Evolutionary conservation across 1,284 basidiomycete genomes (phyloP).

Genomic region (Somion occarium): DNA sequence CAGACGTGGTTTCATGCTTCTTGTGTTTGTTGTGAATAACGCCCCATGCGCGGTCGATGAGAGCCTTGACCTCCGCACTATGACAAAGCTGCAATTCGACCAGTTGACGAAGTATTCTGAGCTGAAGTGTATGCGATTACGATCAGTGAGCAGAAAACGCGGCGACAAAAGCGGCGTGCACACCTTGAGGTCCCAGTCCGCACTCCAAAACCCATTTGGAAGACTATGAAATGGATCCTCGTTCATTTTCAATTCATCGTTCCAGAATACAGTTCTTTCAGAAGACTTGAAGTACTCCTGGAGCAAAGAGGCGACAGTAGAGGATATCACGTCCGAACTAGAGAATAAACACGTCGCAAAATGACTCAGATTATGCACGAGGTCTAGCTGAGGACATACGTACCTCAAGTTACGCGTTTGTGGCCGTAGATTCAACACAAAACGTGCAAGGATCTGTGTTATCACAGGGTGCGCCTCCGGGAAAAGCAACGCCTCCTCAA

Average conservation of each 20-base stretch:
- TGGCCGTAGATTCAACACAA: constrained; percentile 74
- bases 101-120: constrained; percentile 72
- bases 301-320: constrained; percentile 60
- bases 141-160: constrained; percentile 2
- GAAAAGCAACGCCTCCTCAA: constrained; percentile 71
- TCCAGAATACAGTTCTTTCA: constrained; percentile 75
- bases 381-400: constrained; percentile 32
- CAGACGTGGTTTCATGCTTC: constrained; percentile 57
- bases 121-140: constrained; percentile 35
- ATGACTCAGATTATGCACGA: constrained; percentile 23
- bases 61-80: constrained; percentile 57
- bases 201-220: constrained; percentile 60
- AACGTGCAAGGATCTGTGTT: constrained; percentile 63
- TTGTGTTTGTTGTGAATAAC: constrained; percentile 77
- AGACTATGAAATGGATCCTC: constrained; percentile 64
- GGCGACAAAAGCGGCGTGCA: constrained; percentile 19
- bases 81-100: constrained; percentile 75
- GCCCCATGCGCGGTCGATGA: constrained; percentile 80
- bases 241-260: constrained; percentile 59
- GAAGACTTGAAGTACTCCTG: constrained; percentile 65
- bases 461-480: constrained; percentile 66
- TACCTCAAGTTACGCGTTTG: constrained; percentile 83
- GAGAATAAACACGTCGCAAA: constrained; percentile 31
- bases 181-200: constrained; percentile 76
- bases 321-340: constrained; percentile 73